Percentiles rank a stretch among this genome's conserved stretches.
phyloP scores from a whole-genome alignment of 495 filamentous ascomycete species.

The Penicillium longicatenatum region DNA sequence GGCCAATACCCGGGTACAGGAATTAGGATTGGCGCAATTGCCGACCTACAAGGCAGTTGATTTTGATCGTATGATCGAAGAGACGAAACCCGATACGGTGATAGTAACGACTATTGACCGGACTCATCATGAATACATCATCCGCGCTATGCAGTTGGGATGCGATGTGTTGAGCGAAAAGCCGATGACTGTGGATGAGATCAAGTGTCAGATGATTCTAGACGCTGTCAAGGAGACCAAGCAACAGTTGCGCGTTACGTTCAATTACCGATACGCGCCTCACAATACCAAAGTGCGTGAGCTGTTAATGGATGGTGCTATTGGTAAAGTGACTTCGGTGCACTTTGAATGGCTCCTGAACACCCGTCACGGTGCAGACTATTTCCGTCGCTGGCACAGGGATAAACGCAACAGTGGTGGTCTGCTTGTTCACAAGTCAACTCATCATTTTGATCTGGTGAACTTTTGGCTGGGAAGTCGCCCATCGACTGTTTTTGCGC shows the following conservation, averaged over 20 bases:
- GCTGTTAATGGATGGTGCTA: conserved; percentile 49
- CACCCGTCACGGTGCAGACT: conserved; percentile 60
- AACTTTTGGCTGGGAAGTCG: conserved; percentile 35
- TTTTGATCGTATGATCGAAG: conserved; percentile 56
- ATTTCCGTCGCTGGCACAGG: conserved; percentile 63
- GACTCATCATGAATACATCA: conserved; percentile 57
- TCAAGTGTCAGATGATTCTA: conserved; percentile 50
- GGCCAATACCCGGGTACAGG: conserved; percentile 28
- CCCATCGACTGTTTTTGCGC: conserved; percentile 33
- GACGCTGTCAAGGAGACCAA: conserved; percentile 31
- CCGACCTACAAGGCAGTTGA: conserved; percentile 52
- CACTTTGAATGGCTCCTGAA: conserved; percentile 65
- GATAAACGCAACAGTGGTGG: conserved; percentile 60
- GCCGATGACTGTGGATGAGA: conserved; percentile 60
- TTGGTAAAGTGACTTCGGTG: conserved; percentile 55
- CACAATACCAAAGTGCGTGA: conserved; percentile 41
- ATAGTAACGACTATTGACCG: conserved; percentile 62
- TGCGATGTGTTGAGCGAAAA: conserved; percentile 60
- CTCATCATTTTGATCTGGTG: conserved; percentile 39
- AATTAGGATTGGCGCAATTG: conserved; percentile 27
- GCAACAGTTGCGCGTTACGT: conserved; percentile 30
- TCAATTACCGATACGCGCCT: conserved; percentile 40
- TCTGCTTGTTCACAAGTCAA: conserved; percentile 41
- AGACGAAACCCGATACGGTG: conserved; percentile 55
- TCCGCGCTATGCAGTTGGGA: conserved; percentile 56